Base-by-base conservation (phyloP, 2,329 filamentous ascomycete genomes). In the Aspergillus fumigatus region DNA sequence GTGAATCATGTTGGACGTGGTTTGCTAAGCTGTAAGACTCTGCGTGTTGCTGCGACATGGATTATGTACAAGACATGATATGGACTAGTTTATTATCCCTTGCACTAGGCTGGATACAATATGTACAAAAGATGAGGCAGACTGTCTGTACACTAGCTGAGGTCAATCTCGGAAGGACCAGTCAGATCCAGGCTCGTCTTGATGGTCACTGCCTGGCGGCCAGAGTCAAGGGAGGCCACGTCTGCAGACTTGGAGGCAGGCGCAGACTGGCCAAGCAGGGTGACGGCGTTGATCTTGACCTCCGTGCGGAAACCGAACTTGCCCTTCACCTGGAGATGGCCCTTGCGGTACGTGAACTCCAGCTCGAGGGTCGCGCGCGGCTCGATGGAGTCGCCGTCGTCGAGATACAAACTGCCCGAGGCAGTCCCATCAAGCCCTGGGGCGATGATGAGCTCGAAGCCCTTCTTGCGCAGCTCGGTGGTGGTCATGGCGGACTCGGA, bases 371-470 rank as follows among this genome's bases (percentile, higher is more conserved):
- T 83, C 1, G 55, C 50, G 1, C 50, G 48, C 71, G 89, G 88
- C 57, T 82, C 75, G 51, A 92, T 64, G 26, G 82, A 85, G 57
- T 86, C 84, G 8, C 90, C 90, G 59, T 95, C 90, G 63, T 94
- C 90, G 4, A 94, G 75, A 69, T 92, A 94, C 55, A 94, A 76
- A 52, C 79, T 77, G 0, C 90, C 90, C 1, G 68, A 71, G 0
- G 90, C 90, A 6, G 75, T 82, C 3, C 87, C 88, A 52, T 87
- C 76, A 0, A 69, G 66, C 5, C 81, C 84, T 0, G 88, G 80
- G 0, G 89, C 87, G 48, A 95, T 80, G 38, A 93, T 66, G 51
- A 95, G 75, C 68, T 87, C 81, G 74, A 93, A 93, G 62, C 85
- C 79, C 63, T 88, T 78, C 62, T 83, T 79, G 47, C 82, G 78